Evolutionary conservation across 495 filamentous ascomycete species (phyloP).

Genomic region (Penicillium crystallinum): DNA sequence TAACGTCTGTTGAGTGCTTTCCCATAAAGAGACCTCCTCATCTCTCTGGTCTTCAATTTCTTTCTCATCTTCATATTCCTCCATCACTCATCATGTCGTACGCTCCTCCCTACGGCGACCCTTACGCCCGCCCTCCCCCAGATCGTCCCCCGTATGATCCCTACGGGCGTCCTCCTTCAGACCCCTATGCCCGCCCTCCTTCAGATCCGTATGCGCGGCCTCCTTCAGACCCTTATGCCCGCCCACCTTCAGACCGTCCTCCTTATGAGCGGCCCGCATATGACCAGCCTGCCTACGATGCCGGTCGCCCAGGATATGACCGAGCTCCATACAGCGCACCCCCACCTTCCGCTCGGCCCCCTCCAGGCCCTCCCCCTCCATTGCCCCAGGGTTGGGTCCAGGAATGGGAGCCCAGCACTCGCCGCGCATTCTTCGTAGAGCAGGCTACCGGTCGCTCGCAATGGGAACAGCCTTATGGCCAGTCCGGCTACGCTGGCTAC

Average conservation of each 20-base stretch:
- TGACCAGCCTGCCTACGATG: constrained; percentile 14
- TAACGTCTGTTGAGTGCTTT: constrained; percentile 3
- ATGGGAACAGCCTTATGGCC: constrained; percentile 48
- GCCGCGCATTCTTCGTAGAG: constrained; percentile 59
- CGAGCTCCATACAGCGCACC: constrained; percentile 18
- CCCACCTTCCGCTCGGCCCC: constrained; percentile 25
- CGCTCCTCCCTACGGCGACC: constrained; percentile 21
- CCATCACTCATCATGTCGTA: constrained; percentile 20
- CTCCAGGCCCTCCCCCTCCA: constrained; percentile 40
- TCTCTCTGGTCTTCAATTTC: neutral
- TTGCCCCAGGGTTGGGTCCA: constrained; percentile 56
- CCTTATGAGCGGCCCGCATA: constrained; percentile 14
- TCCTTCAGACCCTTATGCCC: constrained; percentile 14
- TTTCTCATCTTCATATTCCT: constrained; percentile 7
- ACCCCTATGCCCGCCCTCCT: constrained; percentile 8
- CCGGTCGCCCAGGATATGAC: constrained; percentile 12
- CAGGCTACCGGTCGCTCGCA: constrained; percentile 53
- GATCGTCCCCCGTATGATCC: constrained; percentile 9
- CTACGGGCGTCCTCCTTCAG: constrained; percentile 21
- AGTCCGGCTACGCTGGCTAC: constrained; percentile 8
- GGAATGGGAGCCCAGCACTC: constrained; percentile 51
- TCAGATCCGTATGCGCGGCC: constrained; percentile 20
- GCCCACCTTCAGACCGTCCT: constrained; percentile 16
- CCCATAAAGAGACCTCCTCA: neutral
- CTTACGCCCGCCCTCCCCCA: constrained; percentile 4